phyloP scores from a whole-genome alignment of 1,284 basidiomycete species.

The Melampsora larici-populina region DNA sequence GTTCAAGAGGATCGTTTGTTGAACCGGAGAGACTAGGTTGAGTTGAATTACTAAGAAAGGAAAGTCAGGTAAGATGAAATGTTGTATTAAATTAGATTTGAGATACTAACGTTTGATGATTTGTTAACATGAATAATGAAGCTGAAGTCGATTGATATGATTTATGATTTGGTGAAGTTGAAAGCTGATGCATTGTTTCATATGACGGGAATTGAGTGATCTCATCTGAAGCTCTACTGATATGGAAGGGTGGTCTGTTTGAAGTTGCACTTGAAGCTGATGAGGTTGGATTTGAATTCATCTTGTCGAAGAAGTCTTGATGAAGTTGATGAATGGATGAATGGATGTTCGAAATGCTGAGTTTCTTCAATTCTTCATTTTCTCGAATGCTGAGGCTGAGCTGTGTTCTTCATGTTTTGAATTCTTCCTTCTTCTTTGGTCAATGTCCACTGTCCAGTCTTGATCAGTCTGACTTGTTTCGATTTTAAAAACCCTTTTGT shows the following conservation, averaged over 20 bases:
- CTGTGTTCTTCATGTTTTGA: no score
- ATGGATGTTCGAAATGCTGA: no score
- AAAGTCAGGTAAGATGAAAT: background rate
- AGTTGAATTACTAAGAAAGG: background rate
- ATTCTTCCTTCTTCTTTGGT: no score
- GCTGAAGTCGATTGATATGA: background rate
- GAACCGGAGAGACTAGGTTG: background rate
- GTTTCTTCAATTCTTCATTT: no score
- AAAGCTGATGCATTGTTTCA: slow-evolving; percentile 19
- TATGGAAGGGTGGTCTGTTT: background rate
- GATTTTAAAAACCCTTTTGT: no score
- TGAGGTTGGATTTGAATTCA: background rate
- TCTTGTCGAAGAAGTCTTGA: background rate
- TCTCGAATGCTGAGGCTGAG: no score
- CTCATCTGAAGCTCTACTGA: slow-evolving; percentile 26
- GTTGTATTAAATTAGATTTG: background rate
- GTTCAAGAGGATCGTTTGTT: background rate
- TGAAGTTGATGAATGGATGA: no score
- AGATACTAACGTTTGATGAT: background rate
- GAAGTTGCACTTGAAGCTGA: background rate
- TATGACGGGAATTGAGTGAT: slow-evolving; percentile 40
- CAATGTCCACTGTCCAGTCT: no score
- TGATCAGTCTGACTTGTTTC: no score
- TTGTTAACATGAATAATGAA: no score
- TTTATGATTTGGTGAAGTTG: background rate